Conservation (phyloP, 257 asterid species). For the Marsdenia floribunda region DNA sequence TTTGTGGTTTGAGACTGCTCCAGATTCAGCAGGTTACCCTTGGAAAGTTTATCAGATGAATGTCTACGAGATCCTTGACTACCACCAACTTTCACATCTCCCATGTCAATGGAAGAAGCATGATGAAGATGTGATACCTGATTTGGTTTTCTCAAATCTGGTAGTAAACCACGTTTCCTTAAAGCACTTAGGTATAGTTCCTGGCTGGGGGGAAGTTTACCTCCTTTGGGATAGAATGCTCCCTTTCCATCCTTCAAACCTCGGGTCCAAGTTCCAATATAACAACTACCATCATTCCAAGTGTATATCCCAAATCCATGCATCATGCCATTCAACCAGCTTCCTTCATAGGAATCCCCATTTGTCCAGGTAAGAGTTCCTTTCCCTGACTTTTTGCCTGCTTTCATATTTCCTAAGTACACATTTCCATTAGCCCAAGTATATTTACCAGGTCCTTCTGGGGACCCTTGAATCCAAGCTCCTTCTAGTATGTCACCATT, state of each 20-base stretch:
- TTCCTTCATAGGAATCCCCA: conserved; percentile 82
- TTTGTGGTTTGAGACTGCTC: conserved; percentile 54
- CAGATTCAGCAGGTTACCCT: conserved; percentile 47
- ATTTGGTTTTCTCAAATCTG: conserved; percentile 63
- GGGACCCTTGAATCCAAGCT: conserved; percentile 88
- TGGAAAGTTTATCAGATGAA: conserved; percentile 43
- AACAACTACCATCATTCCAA: conserved; percentile 80
- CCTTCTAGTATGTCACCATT: conserved; percentile 81
- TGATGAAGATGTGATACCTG: conserved; percentile 75
- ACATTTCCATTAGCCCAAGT: conserved; percentile 79
- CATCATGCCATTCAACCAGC: conserved; percentile 76
- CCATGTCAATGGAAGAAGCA: conserved; percentile 33
- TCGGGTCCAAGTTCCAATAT: conserved; percentile 83
- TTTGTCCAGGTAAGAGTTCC: conserved; percentile 93
- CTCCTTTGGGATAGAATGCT: conserved; percentile 79
- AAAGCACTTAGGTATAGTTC: conserved; percentile 72
- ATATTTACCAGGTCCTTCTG: conserved; percentile 96
- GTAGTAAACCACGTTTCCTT: conserved; percentile 80
- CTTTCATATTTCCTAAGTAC: conserved; percentile 81
- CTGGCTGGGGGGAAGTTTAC: conserved; percentile 57
- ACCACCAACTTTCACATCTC: conserved; percentile 23
- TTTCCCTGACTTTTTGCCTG: conserved; percentile 82
- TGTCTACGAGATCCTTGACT: conserved; percentile 35
- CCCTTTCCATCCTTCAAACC: conserved; percentile 97
- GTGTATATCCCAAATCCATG: conserved; percentile 87